Base-by-base conservation (phyloP, 352 stramenopile species). In the Globisporangium cystogenes region DNA sequence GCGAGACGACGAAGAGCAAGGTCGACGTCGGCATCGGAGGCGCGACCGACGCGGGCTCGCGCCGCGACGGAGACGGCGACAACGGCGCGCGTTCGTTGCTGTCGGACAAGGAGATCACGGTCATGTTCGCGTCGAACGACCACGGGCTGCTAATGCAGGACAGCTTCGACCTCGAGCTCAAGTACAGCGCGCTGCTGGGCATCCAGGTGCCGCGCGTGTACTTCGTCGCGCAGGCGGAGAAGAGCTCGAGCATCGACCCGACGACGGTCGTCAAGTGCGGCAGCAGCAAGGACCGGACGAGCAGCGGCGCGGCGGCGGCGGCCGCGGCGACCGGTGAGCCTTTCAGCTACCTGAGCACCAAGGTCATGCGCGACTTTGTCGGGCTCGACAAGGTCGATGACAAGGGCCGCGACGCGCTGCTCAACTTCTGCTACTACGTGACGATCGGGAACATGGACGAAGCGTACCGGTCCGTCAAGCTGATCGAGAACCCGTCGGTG, bases 351-450 rank as follows among this genome's bases (percentile, higher is more conserved):
- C 43, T 96, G 46, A 66, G 80, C 36, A 80, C 75, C 7, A 81
- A 86, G 61, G 83, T 93, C 43, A 98, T 98, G 91, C 76, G 90
- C 27, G 93, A 98, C 61, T 98, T 98, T 68, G 82, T 91, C 12
- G 92, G 92, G 0, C 68, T 96, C 20, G 86, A 96, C 61, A 89
- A 96, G 39, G 78, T 96, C 7, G 90, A 97, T 47, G 82, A 86
- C 3, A 68, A 91, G 5, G 90, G 83, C 4, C 77, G 86, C 4
- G 70, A 82, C 54, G 93, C 93, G 24, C 66, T 98, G 23, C 84
- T 98, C 43, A 89, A 98, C 56, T 98, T 98, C 59, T 97, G 83
- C 55, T 98, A 97, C 67, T 96, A 94, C 61, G 91, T 98, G 52
- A 97, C 90, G 11, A 80, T 97, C 12, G 92, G 93, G 16, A 97